phyloP scores from a whole-genome alignment of 805 yeast genomes.

The Yarrowia bubula region DNA sequence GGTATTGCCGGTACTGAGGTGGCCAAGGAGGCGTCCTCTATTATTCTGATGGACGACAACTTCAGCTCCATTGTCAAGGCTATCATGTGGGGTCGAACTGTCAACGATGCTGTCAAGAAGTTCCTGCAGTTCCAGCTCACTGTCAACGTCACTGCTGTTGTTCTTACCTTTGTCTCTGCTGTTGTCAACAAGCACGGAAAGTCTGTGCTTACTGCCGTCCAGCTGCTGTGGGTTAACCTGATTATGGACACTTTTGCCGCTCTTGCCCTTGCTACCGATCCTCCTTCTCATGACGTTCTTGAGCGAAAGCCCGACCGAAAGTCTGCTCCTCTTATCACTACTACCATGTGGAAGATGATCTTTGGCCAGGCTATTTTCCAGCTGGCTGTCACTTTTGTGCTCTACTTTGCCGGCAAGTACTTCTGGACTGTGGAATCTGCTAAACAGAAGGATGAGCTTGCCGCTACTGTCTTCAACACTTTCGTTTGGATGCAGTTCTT shows the following conservation, averaged over 20 bases:
- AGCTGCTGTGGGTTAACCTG: constrained; percentile 93
- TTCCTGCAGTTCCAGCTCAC: constrained; percentile 96
- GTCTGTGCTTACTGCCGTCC: constrained; percentile 95
- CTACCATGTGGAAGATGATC: constrained; percentile 98
- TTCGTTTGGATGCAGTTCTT: constrained; percentile 98
- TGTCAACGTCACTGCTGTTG: constrained; percentile 95
- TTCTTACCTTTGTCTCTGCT: constrained; percentile 89
- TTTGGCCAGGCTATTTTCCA: constrained; percentile 81
- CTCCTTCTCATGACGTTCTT: constrained; percentile 80
- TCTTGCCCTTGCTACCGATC: constrained; percentile 94
- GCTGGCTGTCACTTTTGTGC: constrained; percentile 69
- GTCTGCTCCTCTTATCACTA: constrained; percentile 71
- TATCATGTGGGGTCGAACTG: constrained; percentile 98
- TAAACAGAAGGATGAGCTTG: constrained; percentile 55
- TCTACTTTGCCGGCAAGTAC: constrained; percentile 73
- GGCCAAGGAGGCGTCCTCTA: constrained; percentile 95
- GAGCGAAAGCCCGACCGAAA: constrained; percentile 84
- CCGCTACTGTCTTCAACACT: constrained; percentile 88
- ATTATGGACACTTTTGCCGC: constrained; percentile 99
- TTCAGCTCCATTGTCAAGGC: constrained; percentile 94
- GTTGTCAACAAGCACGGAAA: constrained; percentile 75
- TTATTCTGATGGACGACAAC: constrained; percentile 90
- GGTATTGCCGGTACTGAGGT: constrained; percentile 98
- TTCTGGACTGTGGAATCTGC: constrained; percentile 47
- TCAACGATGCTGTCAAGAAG: constrained; percentile 88